These are phyloP conservation scores for Seiridium unicorne DNA, from an alignment of 2,329 filamentous ascomycete genomes.

Conservation along the genomic window DNA sequence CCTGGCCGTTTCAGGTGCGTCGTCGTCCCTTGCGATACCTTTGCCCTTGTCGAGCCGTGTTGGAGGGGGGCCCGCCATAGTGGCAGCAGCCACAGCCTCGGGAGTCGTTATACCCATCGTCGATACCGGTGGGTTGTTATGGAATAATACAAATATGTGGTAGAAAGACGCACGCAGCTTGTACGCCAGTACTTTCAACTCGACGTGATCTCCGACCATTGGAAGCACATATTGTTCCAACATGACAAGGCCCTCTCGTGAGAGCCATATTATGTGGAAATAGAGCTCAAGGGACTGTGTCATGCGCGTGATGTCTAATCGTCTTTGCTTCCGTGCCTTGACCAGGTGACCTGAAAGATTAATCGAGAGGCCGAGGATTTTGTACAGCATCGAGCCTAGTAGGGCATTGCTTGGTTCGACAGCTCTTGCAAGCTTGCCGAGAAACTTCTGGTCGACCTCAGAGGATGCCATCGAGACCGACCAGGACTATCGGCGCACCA, in stretches of 20 bases:
- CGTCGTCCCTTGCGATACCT: constrained; percentile 41
- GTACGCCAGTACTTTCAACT: constrained; percentile 85
- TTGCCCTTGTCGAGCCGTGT: constrained; percentile 47
- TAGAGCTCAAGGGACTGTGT: constrained; percentile 82
- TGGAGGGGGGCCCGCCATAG: constrained; percentile 28
- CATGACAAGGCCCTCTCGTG: constrained; percentile 84
- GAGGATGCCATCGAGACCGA: constrained; percentile 77
- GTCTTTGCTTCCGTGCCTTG: constrained; percentile 77
- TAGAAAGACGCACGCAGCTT: constrained; percentile 94
- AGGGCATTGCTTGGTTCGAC: constrained; percentile 76
- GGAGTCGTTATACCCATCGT: constrained; percentile 42
- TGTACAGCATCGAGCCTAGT: constrained; percentile 81
- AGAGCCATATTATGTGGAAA: constrained; percentile 89
- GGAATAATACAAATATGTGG: constrained; percentile 94
- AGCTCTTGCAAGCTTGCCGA: constrained; percentile 81
- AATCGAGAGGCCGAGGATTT: constrained; percentile 86
- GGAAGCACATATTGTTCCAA: constrained; percentile 86
- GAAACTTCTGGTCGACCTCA: constrained; percentile 95
- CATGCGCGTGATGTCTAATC: constrained; percentile 74
- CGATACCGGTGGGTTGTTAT: constrained; percentile 81
- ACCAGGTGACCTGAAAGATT: constrained; percentile 83
- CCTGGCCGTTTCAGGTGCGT: constrained; percentile 40
- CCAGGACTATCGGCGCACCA: neutral
- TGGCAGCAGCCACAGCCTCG: constrained; percentile 35
- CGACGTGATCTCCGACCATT: constrained; percentile 73